Conservation (phyloP, 495 filamentous ascomycete species). For the Lepraria neglecta region DNA sequence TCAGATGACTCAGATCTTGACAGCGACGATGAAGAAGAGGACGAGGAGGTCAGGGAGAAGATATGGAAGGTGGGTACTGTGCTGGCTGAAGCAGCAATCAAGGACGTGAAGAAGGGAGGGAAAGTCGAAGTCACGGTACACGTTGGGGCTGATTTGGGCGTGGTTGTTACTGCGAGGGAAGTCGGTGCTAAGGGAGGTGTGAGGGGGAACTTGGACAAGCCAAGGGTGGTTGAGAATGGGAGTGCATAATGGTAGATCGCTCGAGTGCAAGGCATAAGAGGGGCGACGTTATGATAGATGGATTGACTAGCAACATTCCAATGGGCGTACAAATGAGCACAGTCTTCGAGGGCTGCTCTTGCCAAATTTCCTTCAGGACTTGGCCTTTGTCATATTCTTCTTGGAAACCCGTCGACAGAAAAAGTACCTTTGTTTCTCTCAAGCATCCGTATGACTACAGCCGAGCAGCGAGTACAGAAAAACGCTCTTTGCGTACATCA, state of each 20-base stretch:
- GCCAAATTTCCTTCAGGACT: no score
- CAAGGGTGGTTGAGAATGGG: conserved; percentile 37
- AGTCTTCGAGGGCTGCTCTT: no score
- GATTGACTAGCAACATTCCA: not conserved
- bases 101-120: conserved; percentile 73
- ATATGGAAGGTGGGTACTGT: conserved; percentile 83
- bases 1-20: conserved; percentile 57
- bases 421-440: no score
- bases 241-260: conserved; percentile 29
- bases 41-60: conserved; percentile 80
- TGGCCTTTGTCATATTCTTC: no score
- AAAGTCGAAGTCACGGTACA: conserved; percentile 93
- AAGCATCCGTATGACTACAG: no score
- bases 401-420: no score
- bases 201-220: conserved; percentile 58
- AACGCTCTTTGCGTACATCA: no score
- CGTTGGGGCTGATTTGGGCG: conserved; percentile 65
- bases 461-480: no score
- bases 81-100: conserved; percentile 80
- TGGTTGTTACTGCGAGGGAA: conserved; percentile 76
- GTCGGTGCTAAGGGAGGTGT: conserved; percentile 81
- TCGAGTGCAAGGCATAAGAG: no score
- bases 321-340: not conserved
- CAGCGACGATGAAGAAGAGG: conserved; percentile 64
- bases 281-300: not conserved